Conservation (phyloP, 2,329 filamentous ascomycete species). For the Furcasterigmium furcatum region DNA sequence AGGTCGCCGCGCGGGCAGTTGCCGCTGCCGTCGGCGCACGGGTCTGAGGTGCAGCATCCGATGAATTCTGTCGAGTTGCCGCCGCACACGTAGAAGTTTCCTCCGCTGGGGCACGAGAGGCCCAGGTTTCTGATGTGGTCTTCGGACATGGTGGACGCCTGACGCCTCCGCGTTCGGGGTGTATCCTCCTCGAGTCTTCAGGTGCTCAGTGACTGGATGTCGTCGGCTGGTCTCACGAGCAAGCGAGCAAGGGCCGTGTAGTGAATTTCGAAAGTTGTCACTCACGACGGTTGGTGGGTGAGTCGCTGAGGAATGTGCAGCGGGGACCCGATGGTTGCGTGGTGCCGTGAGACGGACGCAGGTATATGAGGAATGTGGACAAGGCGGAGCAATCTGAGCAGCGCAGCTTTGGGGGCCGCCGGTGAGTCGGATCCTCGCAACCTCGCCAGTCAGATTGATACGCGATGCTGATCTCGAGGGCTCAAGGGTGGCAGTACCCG, state of each 20-base stretch:
- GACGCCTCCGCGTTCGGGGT: too few species aligned
- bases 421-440: too few species aligned
- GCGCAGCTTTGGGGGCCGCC: too few species aligned
- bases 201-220: too few species aligned
- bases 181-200: too few species aligned
- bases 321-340: background rate
- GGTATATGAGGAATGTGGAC: constrained; percentile 1
- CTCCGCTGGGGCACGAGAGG: constrained; percentile 24
- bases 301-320: background rate
- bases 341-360: background rate
- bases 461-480: too few species aligned
- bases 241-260: too few species aligned
- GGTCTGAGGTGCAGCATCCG: constrained; percentile 35
- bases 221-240: too few species aligned
- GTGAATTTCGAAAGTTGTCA: too few species aligned
- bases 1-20: constrained; percentile 26
- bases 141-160: background rate
- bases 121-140: constrained; percentile 13
- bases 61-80: constrained; percentile 28
- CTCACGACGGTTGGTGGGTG: background rate
- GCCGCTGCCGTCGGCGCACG: constrained; percentile 25
- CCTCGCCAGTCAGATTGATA: too few species aligned
- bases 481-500: too few species aligned
- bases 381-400: too few species aligned
- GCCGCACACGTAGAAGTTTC: constrained; percentile 32